Conservation (phyloP, 2,329 filamentous ascomycete species). For the Dryadomyces sulphureus region DNA sequence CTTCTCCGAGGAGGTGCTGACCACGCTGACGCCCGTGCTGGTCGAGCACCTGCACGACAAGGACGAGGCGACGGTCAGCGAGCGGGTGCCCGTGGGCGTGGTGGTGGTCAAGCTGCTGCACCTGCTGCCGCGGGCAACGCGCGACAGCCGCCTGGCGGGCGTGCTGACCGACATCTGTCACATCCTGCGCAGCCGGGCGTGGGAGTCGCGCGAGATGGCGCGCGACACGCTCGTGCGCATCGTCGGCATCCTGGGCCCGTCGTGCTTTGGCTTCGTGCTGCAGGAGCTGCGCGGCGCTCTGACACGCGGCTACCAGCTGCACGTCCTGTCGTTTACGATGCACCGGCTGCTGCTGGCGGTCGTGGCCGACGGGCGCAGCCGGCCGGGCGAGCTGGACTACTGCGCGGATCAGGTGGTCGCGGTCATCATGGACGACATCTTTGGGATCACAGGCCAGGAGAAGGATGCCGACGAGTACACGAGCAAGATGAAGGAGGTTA, state of each 20-base stretch:
- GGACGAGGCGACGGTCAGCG: conserved; percentile 85
- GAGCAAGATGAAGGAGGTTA: conserved; percentile 93
- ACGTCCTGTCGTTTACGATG: conserved; percentile 88
- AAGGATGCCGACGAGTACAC: conserved; percentile 95
- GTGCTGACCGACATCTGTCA: conserved; percentile 87
- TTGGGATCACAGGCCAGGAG: conserved; percentile 81
- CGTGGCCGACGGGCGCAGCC: conserved; percentile 51
- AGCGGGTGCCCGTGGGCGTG: conserved; percentile 78
- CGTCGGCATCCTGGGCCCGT: conserved; percentile 61
- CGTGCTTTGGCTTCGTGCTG: conserved; percentile 82
- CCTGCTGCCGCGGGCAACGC: conserved; percentile 57
- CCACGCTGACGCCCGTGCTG: conserved; percentile 64
- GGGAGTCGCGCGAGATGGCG: conserved; percentile 82
- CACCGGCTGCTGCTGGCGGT: conserved; percentile 75
- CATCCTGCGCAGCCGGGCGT: conserved; percentile 76
- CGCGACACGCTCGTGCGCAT: conserved; percentile 80
- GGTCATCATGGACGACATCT: conserved; percentile 94
- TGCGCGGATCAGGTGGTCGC: conserved; percentile 64
- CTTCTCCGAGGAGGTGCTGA: conserved; percentile 55
- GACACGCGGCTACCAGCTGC: conserved; percentile 76
- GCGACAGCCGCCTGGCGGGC: conserved; percentile 61
- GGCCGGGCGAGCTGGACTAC: conserved; percentile 78
- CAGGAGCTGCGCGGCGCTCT: conserved; percentile 78
- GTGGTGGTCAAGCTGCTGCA: conserved; percentile 79
- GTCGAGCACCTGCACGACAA: conserved; percentile 84